Evolutionary conservation across 2,329 filamentous ascomycete species (phyloP).

Genomic region (Cadophora sp.): DNA sequence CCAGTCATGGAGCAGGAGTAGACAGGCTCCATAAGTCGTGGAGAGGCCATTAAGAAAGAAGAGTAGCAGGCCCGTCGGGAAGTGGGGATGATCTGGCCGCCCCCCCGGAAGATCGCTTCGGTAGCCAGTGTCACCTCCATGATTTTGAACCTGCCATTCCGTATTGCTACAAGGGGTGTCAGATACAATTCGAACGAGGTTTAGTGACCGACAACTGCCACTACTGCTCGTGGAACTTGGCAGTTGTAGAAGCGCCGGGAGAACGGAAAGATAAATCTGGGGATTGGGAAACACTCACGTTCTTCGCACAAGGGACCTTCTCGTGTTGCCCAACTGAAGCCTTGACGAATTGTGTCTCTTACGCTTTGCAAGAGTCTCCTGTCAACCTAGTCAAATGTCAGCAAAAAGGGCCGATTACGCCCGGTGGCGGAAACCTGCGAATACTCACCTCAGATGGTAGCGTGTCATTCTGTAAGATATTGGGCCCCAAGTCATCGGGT

Average conservation of each 20-base stretch:
- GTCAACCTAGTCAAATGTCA: slow-evolving; percentile 68
- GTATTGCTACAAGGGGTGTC: slow-evolving; percentile 70
- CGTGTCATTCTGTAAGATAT: slow-evolving; percentile 96
- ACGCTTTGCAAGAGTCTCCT: slow-evolving; percentile 88
- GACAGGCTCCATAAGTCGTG: slow-evolving; percentile 94
- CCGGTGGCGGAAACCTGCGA: slow-evolving; percentile 11
- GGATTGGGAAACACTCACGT: slow-evolving; percentile 64
- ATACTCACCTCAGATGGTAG: slow-evolving; percentile 78
- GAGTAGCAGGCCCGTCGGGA: slow-evolving; percentile 92
- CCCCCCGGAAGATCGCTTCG: slow-evolving; percentile 93
- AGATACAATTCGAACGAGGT: slow-evolving; percentile 39
- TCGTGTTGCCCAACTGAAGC: slow-evolving; percentile 94
- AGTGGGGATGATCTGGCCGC: slow-evolving; percentile 97
- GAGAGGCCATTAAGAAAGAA: slow-evolving; percentile 95
- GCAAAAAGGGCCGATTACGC: slow-evolving; percentile 36
- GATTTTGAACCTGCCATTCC: slow-evolving; percentile 96
- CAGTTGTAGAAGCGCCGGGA: slow-evolving; percentile 15
- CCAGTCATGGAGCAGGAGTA: slow-evolving; percentile 94
- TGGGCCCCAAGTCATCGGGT: slow-evolving; percentile 91
- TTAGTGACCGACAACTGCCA: slow-evolving; percentile 33
- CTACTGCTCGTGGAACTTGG: slow-evolving; percentile 1
- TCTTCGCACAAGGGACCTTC: slow-evolving; percentile 98
- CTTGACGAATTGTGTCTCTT: slow-evolving; percentile 91
- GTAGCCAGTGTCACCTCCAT: slow-evolving; percentile 87
- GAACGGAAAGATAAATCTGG: slow-evolving; percentile 17